These are phyloP conservation scores for Hypsizygus marmoreus DNA, from an alignment of 768 basidiomycete species.

Conservation along the genomic window DNA sequence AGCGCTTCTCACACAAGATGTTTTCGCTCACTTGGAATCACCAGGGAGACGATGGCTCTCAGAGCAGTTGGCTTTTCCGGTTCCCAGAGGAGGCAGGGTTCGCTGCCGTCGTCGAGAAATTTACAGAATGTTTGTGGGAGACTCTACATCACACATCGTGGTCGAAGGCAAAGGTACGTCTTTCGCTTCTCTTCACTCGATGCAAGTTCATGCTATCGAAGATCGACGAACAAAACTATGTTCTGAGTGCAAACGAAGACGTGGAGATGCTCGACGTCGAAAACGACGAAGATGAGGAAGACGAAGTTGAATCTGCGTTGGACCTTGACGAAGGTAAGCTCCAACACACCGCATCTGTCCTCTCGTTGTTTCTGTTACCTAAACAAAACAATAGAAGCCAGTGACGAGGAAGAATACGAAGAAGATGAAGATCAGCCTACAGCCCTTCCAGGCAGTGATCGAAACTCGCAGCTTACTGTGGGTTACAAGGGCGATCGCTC, in stretches of 20 bases:
- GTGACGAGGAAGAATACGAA: conserved; percentile 40
- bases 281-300: conserved; percentile 78
- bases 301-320: conserved; percentile 72
- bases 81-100: conserved; percentile 67
- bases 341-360: background rate
- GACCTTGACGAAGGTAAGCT: conserved; percentile 60
- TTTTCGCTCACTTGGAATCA: conserved; percentile 90
- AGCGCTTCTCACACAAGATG: conserved; percentile 61
- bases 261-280: conserved; percentile 84
- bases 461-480: conserved; percentile 88
- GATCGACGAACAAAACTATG: conserved; percentile 87
- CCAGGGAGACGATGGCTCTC: conserved; percentile 48
- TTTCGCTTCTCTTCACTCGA: background rate
- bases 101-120: conserved; percentile 56
- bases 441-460: conserved; percentile 53
- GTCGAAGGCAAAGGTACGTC: conserved; percentile 75
- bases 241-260: conserved; percentile 78
- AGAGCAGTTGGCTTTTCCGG: conserved; percentile 82
- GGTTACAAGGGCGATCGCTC: conserved; percentile 96
- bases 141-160: conserved; percentile 70
- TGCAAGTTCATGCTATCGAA: conserved; percentile 26
- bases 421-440: conserved; percentile 48
- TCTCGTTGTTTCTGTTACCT: conserved; percentile 1
- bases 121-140: conserved; percentile 82
- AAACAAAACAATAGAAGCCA: conserved; percentile 36